A percentile compares a stretch with the other conserved stretches of the same genome.
These are phyloP conservation scores for Calonectria montana DNA, from an alignment of 2,329 filamentous ascomycete species.

Conservation along the genomic window DNA sequence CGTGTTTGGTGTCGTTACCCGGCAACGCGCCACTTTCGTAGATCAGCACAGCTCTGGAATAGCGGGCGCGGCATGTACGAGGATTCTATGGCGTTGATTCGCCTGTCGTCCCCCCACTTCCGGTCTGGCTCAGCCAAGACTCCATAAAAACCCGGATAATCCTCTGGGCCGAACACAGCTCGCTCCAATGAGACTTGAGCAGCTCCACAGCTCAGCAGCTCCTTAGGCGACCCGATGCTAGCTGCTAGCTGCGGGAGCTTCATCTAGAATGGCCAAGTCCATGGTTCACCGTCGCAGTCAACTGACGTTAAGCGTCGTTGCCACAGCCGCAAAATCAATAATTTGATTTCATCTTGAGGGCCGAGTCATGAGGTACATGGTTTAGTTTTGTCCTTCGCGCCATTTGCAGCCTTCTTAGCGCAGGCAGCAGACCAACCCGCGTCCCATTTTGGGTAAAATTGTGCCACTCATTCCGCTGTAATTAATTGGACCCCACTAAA, in stretches of 20 bases:
- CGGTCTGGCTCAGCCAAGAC: too few relatives aligned
- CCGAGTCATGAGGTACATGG: background rate
- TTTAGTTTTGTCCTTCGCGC: background rate
- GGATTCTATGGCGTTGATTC: too few relatives aligned
- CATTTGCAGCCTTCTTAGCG: background rate
- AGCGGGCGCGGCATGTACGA: too few relatives aligned
- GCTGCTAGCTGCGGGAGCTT: background rate
- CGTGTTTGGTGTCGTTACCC: conserved; percentile 43
- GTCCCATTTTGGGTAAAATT: background rate
- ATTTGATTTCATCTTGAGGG: background rate
- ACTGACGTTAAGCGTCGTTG: background rate
- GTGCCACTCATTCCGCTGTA: background rate
- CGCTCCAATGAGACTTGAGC: conserved; percentile 14
- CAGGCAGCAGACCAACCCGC: background rate
- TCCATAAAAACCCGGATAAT: too few relatives aligned
- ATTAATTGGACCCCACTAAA: conserved; percentile 6
- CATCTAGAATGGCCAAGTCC: background rate
- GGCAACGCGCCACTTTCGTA: conserved; percentile 32
- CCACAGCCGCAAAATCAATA: background rate
- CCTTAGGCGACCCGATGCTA: background rate
- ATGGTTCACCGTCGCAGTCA: background rate
- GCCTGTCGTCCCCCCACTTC: too few relatives aligned
- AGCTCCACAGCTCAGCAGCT: background rate
- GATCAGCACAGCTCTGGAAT: too few relatives aligned
- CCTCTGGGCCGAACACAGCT: conserved; percentile 19